Evolutionary conservation across 2,329 filamentous ascomycete species (phyloP), one percentile per base, ranked within the genome.

Genomic region (Herpotrichia juniperi): DNA sequence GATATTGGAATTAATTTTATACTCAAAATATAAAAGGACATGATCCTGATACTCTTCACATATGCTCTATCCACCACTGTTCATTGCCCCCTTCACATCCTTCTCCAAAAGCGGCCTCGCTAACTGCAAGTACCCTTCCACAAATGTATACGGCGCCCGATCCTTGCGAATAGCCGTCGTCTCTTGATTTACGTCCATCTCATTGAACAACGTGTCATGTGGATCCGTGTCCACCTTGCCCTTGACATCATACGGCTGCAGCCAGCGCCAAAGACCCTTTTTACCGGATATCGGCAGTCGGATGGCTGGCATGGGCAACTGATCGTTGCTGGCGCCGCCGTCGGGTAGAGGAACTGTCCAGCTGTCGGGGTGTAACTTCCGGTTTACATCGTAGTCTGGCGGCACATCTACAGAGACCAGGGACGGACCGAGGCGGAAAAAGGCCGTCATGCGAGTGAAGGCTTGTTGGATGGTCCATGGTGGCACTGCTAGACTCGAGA

Each of bases 361-460:
- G 37, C 30, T 9, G 16, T 40, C 14, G 7, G 16, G 8, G n/a
- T n/a, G n/a, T n/a, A 7, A 45, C 22, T 8, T 30, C 31, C 26
- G 42, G 42, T 32, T 42, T 9, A n/a, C n/a, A n/a, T n/a, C n/a
- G n/a, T n/a, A n/a, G n/a, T n/a, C n/a, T 12, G 48, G 4, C 8
- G 37, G 46, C 3, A 54, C 42, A 34, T 30, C 2, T 9, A 42
- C 11, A 17, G 63, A 60, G 6, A 75, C 34, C 0, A 66, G 56
- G 22, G 75, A 11, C 0, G 75, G 77, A 0, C 77, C 77, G 0
- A 64, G 45, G 44, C 73, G 71, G 55, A 77, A 77, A 45, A 79
- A 79, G 0, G 75, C 74, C 0, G 67, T 75, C 67, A 79, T 78
- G 1, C 50, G 66, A 9, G 64, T 53, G 55, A 78, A 52, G 4